These are phyloP conservation scores for Suillus paluster DNA, from an alignment of 768 basidiomycete genomes.

Conservation along the genomic window DNA sequence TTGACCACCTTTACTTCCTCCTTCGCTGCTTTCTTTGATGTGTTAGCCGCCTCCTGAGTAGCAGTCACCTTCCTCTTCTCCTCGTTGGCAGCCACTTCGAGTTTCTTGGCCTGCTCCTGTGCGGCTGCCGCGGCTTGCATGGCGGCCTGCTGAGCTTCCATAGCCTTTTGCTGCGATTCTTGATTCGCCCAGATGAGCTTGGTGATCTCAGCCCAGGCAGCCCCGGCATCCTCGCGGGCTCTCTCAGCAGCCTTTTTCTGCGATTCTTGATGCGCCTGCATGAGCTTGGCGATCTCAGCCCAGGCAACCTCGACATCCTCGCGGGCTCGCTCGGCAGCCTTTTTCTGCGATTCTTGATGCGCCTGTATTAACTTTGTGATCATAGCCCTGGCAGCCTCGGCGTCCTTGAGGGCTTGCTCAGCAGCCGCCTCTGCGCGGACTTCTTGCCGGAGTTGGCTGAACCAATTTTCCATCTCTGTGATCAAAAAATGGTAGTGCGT, in stretches of 20 bases:
- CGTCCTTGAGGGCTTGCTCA: too few species aligned
- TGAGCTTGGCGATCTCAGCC: too few species aligned
- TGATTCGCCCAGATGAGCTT: background rate
- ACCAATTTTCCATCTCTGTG: background rate
- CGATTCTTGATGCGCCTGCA: too few species aligned
- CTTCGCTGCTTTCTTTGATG: slow-evolving; percentile 12
- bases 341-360: too few species aligned
- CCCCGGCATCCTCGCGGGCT: slow-evolving; percentile 3
- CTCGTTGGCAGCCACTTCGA: slow-evolving; percentile 20
- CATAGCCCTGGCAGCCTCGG: too few species aligned
- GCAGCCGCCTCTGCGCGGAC: slow-evolving; percentile 10
- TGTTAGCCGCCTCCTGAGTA: slow-evolving; percentile 15
- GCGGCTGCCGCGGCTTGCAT: background rate
- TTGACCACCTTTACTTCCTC: slow-evolving; percentile 16
- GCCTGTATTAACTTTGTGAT: too few species aligned
- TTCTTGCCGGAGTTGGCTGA: too few species aligned
- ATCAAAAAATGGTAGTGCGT: background rate
- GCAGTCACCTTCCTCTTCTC: slow-evolving; percentile 22
- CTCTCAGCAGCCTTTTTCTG: too few species aligned
- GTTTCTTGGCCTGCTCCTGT: slow-evolving; percentile 5
- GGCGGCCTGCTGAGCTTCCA: background rate
- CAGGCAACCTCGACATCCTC: too few species aligned
- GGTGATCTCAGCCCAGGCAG: background rate
- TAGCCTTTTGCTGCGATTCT: background rate
- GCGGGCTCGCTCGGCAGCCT: too few species aligned